Percentiles rank a stretch among this genome's conserved stretches.
Evolutionary conservation across 176 grass and related monocot genomes (phyloP).

Genomic region (Areca catechu): DNA sequence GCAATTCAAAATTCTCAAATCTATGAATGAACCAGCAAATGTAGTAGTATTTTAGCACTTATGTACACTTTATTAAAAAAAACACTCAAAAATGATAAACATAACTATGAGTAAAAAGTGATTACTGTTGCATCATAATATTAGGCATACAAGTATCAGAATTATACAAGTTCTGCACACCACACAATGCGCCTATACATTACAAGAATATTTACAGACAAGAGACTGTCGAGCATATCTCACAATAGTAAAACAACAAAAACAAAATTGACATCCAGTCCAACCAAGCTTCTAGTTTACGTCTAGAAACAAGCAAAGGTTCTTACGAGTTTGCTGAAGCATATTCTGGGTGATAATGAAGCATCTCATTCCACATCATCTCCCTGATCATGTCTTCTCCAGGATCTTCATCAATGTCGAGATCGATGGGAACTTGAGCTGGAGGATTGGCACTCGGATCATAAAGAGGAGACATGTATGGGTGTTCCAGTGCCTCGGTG

Average conservation of each 20-base stretch:
- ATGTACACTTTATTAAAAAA: too few relatives aligned
- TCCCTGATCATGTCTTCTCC: slow-evolving; percentile 33
- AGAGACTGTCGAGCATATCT: too few relatives aligned
- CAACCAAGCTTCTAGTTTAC: slow-evolving; percentile 1
- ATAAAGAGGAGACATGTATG: slow-evolving; percentile 33
- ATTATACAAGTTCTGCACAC: not conserved
- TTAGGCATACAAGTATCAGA: not conserved
- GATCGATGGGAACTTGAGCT: slow-evolving; percentile 32
- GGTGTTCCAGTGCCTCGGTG: slow-evolving; percentile 27
- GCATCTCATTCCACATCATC: slow-evolving; percentile 43
- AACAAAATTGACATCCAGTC: too few relatives aligned
- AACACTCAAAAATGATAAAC: too few relatives aligned
- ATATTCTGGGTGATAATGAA: slow-evolving; percentile 32
- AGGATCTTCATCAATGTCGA: slow-evolving; percentile 36
- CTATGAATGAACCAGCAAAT: too few relatives aligned
- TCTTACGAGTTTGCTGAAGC: slow-evolving; percentile 18
- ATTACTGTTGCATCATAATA: too few relatives aligned
- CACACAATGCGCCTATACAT: not conserved
- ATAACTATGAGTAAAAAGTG: too few relatives aligned
- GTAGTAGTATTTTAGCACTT: too few relatives aligned
- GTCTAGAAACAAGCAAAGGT: slow-evolving; percentile 14
- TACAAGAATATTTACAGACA: not conserved
- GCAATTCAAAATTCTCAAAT: too few relatives aligned
- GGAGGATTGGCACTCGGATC: slow-evolving; percentile 25
- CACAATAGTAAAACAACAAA: too few relatives aligned